These are phyloP conservation scores for Prunus campanulata DNA, from an alignment of 306 rosid species.

Conservation along the genomic window DNA sequence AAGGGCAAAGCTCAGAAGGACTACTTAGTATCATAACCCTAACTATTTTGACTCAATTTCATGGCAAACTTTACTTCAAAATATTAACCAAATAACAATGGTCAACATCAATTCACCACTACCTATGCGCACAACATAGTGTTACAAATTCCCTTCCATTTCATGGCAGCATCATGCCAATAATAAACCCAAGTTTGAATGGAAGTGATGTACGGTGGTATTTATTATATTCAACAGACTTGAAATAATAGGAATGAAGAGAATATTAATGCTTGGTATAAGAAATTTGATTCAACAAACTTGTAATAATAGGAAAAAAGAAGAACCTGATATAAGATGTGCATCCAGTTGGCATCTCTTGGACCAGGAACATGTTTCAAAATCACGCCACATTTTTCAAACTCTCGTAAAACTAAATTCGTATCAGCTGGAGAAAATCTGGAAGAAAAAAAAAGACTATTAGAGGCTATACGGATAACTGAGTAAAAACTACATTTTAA, in stretches of 20 bases:
- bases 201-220: neutral
- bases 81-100: neutral
- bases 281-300: neutral
- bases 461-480: slow-evolving; percentile 1
- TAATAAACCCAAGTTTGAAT: neutral
- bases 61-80: neutral
- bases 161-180: neutral
- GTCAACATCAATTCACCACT: neutral
- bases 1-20: too few species aligned
- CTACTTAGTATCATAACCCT: neutral
- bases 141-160: neutral
- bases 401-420: slow-evolving; percentile 83
- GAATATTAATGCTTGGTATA: neutral
- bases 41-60: neutral
- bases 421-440: slow-evolving; percentile 90
- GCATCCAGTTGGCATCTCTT: slow-evolving; percentile 94
- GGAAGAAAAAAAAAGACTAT: slow-evolving; percentile 21
- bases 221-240: neutral
- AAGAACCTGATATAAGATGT: slow-evolving; percentile 81
- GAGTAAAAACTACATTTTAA: neutral
- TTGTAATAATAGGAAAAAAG: slow-evolving; percentile 12
- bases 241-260: neutral
- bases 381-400: slow-evolving; percentile 93
- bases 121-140: neutral
- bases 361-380: slow-evolving; percentile 95